Base-by-base conservation (phyloP, 495 filamentous ascomycete species). In the Cryomyces antarcticus region DNA sequence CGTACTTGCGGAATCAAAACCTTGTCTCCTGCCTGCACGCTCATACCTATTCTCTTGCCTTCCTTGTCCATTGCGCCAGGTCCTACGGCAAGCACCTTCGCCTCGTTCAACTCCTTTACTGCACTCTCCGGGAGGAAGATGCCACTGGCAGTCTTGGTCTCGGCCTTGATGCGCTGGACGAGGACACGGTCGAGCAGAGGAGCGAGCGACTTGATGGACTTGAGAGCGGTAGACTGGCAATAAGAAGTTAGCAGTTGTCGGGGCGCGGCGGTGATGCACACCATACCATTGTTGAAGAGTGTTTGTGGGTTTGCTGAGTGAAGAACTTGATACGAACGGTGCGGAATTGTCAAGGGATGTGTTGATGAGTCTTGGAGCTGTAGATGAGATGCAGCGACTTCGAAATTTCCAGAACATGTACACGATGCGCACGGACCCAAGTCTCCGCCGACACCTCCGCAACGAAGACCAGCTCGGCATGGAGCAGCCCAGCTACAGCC, bases 81-180 rank as follows among this genome's bases (percentile, higher is more conserved):
- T 31, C 89, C 89, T 41, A 96, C 87, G 48, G 89, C 92, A 45
- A 99, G 69, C 47, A 99, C 89, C 62, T 79, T 78, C 50, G 83
- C 89, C 71, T 95, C 89, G 64, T 93, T 93, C 62, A 95, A 73
- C 61, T 99, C 89, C 75, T 99, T 95, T 52, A 95, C 85, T 58
- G 76, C 81, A 58, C 76, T 83, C 70, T 99, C 92, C 46, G 89
- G 89, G 49, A 99, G 82, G 73, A 87, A 93, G 70, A 99, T 88
- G 52, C 89, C 89, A 52, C 75, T 73, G 50, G 89, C 84, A 30
- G 89, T 99, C 71, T 95, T 94, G 53, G 85, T 56, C 64, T 96
- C 92, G 56, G 88, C 80, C 67, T 96, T 96, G 69, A 95, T 69
- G 63, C 89, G 82, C 77, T 99, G 89, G 52, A 99, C 83, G 46